Conservation (phyloP, 805 yeast species). For the Metschnikowia gelsemii region DNA sequence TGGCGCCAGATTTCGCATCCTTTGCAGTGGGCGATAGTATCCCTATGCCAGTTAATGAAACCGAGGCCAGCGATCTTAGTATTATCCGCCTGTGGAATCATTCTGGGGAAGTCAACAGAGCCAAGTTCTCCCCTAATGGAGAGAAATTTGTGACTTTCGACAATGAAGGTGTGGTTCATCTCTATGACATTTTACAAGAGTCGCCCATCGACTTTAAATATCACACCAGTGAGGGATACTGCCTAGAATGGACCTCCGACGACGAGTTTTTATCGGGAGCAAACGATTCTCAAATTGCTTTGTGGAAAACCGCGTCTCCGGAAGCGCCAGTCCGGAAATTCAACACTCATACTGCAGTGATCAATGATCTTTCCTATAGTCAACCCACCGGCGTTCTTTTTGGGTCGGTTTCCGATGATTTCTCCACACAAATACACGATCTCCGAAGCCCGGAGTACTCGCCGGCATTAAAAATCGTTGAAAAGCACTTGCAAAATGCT, state of each 20-base stretch:
- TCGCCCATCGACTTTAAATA: constrained; percentile 39
- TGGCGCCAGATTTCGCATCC: constrained; percentile 36
- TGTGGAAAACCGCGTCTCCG: constrained; percentile 59
- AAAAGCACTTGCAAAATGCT: constrained; percentile 62
- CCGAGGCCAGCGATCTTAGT: constrained; percentile 38
- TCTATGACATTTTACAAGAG: constrained; percentile 36
- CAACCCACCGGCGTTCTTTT: constrained; percentile 43
- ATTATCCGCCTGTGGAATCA: constrained; percentile 54
- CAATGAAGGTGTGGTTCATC: constrained; percentile 48
- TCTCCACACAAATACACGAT: constrained; percentile 60
- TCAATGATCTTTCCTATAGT: constrained; percentile 69
- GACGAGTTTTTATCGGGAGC: constrained; percentile 57
- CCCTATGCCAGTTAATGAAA: constrained; percentile 21
- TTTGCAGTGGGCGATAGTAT: constrained; percentile 22
- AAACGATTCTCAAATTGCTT: constrained; percentile 63
- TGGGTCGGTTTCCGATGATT: constrained; percentile 73
- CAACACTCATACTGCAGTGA: constrained; percentile 53
- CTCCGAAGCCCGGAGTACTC: constrained; percentile 36
- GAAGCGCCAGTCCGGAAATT: constrained; percentile 49
- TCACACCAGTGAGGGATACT: constrained; percentile 68
- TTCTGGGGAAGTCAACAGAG: constrained; percentile 64
- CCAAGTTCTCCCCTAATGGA: constrained; percentile 52
- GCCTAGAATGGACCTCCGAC: constrained; percentile 64
- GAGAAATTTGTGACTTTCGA: constrained; percentile 55
- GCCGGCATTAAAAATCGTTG: constrained; percentile 47